phyloP scores from a whole-genome alignment of 768 basidiomycete genomes.

The Termitomyces eurrhizus region DNA sequence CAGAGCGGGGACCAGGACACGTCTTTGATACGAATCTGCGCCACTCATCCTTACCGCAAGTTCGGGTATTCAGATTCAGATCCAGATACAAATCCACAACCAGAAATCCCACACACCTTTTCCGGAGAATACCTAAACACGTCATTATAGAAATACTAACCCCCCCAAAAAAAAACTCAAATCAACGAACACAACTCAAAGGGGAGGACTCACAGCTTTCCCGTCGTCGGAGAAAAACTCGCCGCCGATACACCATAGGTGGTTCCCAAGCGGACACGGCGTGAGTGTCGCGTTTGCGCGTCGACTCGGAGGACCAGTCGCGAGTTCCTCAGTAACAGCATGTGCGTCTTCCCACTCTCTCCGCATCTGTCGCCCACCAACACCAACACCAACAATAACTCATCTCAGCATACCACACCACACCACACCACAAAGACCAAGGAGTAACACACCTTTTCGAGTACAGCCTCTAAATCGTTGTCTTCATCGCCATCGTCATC shows the following conservation, averaged over 20 bases:
- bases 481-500: neutral
- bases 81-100: too few relatives aligned
- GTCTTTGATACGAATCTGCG: slow-evolving; percentile 78
- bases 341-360: neutral
- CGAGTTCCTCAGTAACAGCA: neutral
- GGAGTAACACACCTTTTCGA: neutral
- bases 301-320: neutral
- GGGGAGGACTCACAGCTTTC: neutral
- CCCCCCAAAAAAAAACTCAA: too few relatives aligned
- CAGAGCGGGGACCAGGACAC: slow-evolving; percentile 84
- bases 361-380: neutral
- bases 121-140: slow-evolving; percentile 84
- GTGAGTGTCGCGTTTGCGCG: neutral
- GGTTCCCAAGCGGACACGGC: neutral
- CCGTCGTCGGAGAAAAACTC: neutral
- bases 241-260: neutral
- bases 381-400: too few relatives aligned
- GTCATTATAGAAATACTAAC: slow-evolving; percentile 82
- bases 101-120: slow-evolving; percentile 40
- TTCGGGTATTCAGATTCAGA: too few relatives aligned
- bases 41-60: slow-evolving; percentile 67
- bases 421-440: neutral
- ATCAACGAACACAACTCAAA: too few relatives aligned
- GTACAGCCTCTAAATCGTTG: neutral
- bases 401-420: too few relatives aligned